These are phyloP conservation scores for Mycena sp. DNA, from an alignment of 1,284 basidiomycete species.

Conservation along the genomic window DNA sequence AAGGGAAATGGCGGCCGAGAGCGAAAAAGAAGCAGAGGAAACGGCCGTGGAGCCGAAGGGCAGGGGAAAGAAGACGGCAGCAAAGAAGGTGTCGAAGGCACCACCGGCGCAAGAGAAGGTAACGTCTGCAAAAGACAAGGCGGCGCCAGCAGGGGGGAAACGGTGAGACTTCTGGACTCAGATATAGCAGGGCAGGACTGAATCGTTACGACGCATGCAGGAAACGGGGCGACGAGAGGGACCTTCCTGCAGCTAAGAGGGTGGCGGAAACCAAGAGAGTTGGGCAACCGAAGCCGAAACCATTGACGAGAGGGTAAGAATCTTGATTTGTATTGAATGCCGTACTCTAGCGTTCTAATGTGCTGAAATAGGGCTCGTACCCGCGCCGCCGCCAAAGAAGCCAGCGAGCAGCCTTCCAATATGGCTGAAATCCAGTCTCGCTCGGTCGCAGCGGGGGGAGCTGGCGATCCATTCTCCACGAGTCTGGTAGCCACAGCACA, in stretches of 20 bases:
- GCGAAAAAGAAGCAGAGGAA: not conserved
- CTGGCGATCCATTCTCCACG: too few relatives aligned
- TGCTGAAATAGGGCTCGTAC: not conserved
- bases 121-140: too few relatives aligned
- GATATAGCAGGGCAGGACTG: too few relatives aligned
- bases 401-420: too few relatives aligned
- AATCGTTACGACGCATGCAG: not conserved
- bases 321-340: not conserved
- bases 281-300: not conserved
- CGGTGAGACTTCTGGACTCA: not conserved
- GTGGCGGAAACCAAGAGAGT: not conserved
- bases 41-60: not conserved
- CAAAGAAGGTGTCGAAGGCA: not conserved
- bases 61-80: not conserved
- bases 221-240: not conserved
- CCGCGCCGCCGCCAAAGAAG: not conserved
- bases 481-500: too few relatives aligned
- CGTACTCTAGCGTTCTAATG: not conserved
- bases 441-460: too few relatives aligned
- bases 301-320: not conserved
- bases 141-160: too few relatives aligned
- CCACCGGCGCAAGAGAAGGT: too few relatives aligned
- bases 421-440: too few relatives aligned
- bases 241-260: not conserved
- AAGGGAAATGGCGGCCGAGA: not conserved